Conservation (phyloP, 768 basidiomycete species). For the Psilocybe azurescens region DNA sequence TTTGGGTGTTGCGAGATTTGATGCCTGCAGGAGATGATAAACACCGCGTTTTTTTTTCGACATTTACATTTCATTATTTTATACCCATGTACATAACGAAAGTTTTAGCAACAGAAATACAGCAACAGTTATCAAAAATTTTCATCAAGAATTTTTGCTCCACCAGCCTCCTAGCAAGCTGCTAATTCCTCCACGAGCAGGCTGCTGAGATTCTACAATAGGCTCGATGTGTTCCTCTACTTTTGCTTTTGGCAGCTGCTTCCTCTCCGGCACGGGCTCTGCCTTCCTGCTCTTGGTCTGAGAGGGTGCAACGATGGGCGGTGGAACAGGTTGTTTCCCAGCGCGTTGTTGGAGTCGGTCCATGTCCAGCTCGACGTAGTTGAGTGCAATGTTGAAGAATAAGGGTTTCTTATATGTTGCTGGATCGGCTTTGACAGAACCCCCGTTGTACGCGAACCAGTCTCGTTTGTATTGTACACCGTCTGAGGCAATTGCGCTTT, state of each 20-base stretch:
- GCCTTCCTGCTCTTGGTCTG: constrained; percentile 24
- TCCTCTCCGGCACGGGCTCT: constrained; percentile 48
- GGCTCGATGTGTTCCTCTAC: constrained; percentile 55
- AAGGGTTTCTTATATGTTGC: constrained; percentile 78
- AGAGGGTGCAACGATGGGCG: constrained; percentile 23
- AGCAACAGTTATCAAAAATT: neutral
- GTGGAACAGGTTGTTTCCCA: constrained; percentile 53
- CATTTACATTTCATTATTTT: neutral
- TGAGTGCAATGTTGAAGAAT: constrained; percentile 94
- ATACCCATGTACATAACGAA: neutral
- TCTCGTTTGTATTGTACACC: constrained; percentile 64
- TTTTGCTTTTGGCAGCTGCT: constrained; percentile 55
- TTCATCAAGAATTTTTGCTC: constrained; percentile 44
- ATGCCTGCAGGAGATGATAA: neutral
- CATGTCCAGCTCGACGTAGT: constrained; percentile 90
- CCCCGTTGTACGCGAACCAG: constrained; percentile 84
- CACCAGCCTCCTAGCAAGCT: constrained; percentile 85
- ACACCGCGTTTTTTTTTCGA: neutral
- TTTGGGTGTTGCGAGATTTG: neutral
- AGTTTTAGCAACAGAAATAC: neutral
- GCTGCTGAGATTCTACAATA: constrained; percentile 54
- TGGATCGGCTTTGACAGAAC: constrained; percentile 48
- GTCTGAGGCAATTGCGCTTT: constrained; percentile 51
- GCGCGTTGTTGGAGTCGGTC: constrained; percentile 72
- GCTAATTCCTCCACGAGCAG: constrained; percentile 60